Evolutionary conservation across 306 rosid species (phyloP).

Genomic region (Quercus aquifolioides): DNA sequence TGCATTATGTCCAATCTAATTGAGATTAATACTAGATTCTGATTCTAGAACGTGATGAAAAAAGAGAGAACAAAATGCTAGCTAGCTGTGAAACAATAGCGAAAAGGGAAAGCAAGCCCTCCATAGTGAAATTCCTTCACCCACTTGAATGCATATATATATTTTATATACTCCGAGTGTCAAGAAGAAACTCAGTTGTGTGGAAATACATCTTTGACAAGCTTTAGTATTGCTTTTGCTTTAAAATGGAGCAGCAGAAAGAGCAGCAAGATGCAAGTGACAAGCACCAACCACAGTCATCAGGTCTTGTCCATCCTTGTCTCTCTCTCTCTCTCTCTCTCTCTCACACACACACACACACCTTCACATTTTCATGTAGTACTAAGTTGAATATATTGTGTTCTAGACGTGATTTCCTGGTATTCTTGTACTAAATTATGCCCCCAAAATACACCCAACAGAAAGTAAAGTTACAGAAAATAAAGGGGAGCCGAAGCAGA

Average conservation of each 20-base stretch:
- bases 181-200: not conserved
- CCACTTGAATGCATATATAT: not conserved
- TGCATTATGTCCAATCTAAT: not conserved
- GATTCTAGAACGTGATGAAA: not conserved
- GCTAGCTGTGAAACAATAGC: not conserved
- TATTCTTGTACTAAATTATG: not conserved
- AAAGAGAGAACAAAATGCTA: not conserved
- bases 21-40: not conserved
- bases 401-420: not conserved
- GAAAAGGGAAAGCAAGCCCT: not conserved
- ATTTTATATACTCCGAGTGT: not conserved
- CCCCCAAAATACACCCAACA: not conserved
- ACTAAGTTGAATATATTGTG: not conserved
- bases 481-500: not conserved
- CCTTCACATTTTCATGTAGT: not conserved
- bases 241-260: not conserved
- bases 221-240: not conserved
- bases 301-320: not conserved
- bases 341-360: not conserved
- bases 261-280: not conserved
- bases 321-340: not conserved
- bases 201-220: not conserved
- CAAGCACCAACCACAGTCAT: not conserved
- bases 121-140: not conserved
- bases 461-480: not conserved